Base-by-base conservation (phyloP, 768 basidiomycete species). In the Lentinus brumalis region DNA sequence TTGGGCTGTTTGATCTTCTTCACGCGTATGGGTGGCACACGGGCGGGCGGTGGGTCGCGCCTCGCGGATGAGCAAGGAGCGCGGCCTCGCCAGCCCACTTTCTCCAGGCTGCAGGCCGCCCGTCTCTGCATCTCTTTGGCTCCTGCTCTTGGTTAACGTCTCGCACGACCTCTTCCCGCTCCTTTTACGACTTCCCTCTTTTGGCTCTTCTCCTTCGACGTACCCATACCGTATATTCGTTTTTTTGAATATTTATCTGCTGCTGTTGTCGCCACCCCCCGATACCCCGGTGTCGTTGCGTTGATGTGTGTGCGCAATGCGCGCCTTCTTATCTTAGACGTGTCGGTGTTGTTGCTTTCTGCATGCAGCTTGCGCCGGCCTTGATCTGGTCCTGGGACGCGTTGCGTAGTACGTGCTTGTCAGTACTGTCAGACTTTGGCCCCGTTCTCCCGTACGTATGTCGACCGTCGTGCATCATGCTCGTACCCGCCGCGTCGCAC, bases 231-330 rank as follows among this genome's bases (percentile, higher is more conserved):
- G 18, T 44, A 45, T 44, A 29, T 21, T 44, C 57, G 10, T 38
- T 41, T 41, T 38, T 41, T 41, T 53, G 38, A 53, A 40, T 53
- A 53, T 53, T 42, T 42, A 50, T 42, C 26, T 47, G 41, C 51
- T 31, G 21, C 46, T 52, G 50, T 52, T 30, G 40, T 44, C 39
- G 49, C 57, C 38, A 15, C 40, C 42, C 53, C 57, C 61, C 61
- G 56, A 62, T 42, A 51, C 57, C 57, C 45, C 35, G 31, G 45
- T 26, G n/a, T 11, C 46, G 35, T 11, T 59, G 53, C 41, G 47
- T 50, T 55, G 15, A 50, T 61, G 53, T 50, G 47, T 52, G 56
- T 44, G 56, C 61, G 30, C 60, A 49, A 51, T 50, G 54, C 39
- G 32, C 40, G 53, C 53, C 5, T 45, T n/a, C 26, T 35, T 52